Evolutionary conservation across 345 rosid species (phyloP).

Genomic region (Tarenaya hassleriana): DNA sequence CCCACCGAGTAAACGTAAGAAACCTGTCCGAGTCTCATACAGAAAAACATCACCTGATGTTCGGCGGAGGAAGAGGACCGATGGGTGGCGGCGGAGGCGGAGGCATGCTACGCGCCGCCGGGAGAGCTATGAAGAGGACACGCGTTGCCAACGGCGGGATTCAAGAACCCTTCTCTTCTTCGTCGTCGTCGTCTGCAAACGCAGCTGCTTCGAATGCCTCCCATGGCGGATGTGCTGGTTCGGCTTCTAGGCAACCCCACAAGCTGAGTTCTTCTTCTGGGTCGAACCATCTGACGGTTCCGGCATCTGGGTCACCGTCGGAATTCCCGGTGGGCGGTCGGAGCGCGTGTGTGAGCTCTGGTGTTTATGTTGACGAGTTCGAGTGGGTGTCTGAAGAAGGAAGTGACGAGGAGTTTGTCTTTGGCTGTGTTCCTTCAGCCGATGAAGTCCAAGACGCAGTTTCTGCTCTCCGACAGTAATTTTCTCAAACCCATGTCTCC

Average conservation of each 20-base stretch:
- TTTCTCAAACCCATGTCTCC: not conserved
- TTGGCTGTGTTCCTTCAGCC: conserved; percentile 68
- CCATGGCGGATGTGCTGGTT: conserved; percentile 10
- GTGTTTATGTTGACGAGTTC: conserved; percentile 47
- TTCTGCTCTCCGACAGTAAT: conserved; percentile 67
- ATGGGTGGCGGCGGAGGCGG: conserved; percentile 49
- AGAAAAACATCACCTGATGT: conserved; percentile 23
- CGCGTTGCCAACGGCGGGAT: conserved; percentile 34
- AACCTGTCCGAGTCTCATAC: not conserved
- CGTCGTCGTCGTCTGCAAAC: conserved; percentile 31
- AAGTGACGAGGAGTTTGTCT: conserved; percentile 40
- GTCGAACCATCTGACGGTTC: conserved; percentile 30
- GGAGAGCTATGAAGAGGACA: conserved; percentile 42
- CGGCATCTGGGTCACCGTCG: conserved; percentile 33
- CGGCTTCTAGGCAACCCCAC: conserved; percentile 28
- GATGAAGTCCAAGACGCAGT: conserved; percentile 83
- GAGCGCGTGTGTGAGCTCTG: conserved; percentile 23
- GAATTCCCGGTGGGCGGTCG: conserved; percentile 35
- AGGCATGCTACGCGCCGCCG: conserved; percentile 47
- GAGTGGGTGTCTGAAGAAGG: conserved; percentile 63
- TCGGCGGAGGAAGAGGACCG: conserved; percentile 52
- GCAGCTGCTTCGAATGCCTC: conserved; percentile 27
- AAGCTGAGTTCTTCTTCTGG: conserved; percentile 24
- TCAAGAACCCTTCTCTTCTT: conserved; percentile 48
- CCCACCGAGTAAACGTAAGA: not conserved